A percentile compares a stretch with the other conserved stretches of the same genome.
These are phyloP conservation scores for Phaeotremella skinneri DNA, from an alignment of 768 basidiomycete species.

Conservation along the genomic window DNA sequence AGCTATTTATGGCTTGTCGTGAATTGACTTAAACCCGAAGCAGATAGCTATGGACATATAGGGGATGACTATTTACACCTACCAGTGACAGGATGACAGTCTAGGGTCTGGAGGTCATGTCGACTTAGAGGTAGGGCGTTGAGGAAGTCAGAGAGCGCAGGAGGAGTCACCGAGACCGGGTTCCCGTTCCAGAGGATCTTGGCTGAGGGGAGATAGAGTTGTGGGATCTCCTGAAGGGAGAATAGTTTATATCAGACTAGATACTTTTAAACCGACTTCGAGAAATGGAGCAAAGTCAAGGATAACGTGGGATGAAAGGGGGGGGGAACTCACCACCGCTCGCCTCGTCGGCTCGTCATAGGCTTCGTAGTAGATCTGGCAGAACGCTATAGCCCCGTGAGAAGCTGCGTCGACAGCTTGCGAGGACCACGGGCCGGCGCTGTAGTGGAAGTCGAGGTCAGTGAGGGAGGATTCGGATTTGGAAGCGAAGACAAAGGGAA, in stretches of 20 bases:
- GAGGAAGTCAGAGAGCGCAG: conserved; percentile 29
- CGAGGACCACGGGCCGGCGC: conserved; percentile 28
- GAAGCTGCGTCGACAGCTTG: conserved; percentile 40
- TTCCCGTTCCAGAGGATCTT: conserved; percentile 48
- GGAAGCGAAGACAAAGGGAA: too few species aligned
- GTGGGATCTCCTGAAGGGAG: conserved; percentile 36
- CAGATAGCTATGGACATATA: conserved; percentile 1
- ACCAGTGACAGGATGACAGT: conserved; percentile 45
- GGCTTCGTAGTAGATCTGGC: conserved; percentile 46
- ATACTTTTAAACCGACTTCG: neutral
- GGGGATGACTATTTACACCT: conserved; percentile 1
- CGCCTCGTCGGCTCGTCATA: conserved; percentile 45
- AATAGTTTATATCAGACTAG: too few species aligned
- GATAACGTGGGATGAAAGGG: neutral
- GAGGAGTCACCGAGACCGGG: conserved; percentile 16
- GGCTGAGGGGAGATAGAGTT: conserved; percentile 35
- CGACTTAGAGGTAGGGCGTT: conserved; percentile 35
- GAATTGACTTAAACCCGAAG: neutral
- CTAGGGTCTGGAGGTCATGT: conserved; percentile 45
- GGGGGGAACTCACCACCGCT: conserved; percentile 23
- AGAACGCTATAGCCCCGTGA: conserved; percentile 45
- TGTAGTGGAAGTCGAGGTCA: neutral
- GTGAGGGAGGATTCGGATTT: too few species aligned
- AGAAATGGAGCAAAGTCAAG: neutral
- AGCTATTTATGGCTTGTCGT: neutral